Percentiles rank a stretch among this genome's conserved stretches.
Conservation (phyloP, 2,329 filamentous ascomycete species). For the Aspergillus unguis region DNA sequence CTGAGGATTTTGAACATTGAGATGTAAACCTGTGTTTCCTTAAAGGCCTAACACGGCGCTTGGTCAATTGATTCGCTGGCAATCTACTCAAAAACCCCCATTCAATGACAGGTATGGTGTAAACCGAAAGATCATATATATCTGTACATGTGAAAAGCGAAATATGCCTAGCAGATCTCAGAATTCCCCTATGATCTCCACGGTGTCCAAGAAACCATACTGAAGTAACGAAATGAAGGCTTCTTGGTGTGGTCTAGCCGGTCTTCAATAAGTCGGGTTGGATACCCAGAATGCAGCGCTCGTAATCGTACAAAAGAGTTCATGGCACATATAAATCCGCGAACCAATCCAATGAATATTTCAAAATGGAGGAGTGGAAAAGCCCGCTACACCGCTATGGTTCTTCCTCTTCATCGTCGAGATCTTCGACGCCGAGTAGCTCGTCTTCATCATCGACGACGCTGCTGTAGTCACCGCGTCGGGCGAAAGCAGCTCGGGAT, state of each 20-base stretch:
- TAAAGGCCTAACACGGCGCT: too few species aligned
- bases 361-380: background rate
- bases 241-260: background rate
- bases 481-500: conserved; percentile 83
- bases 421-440: conserved; percentile 78
- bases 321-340: conserved; percentile 5
- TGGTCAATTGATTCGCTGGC: too few species aligned
- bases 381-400: conserved; percentile 19
- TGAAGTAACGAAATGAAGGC: background rate
- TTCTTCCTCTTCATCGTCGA: conserved; percentile 80
- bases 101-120: too few species aligned
- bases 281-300: conserved; percentile 1
- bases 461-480: conserved; percentile 79
- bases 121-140: too few species aligned
- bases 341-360: background rate
- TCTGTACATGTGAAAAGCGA: too few species aligned
- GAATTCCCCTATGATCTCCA: background rate
- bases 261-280: background rate
- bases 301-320: conserved; percentile 1
- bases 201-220: background rate
- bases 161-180: too few species aligned
- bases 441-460: conserved; percentile 95
- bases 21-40: background rate
- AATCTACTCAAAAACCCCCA: too few species aligned
- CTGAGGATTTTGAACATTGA: conserved; percentile 51